A percentile compares a stretch with the other conserved stretches of the same genome.
These are phyloP conservation scores for Annulohypoxylon stygium DNA, from an alignment of 495 filamentous ascomycete genomes.

Conservation along the genomic window DNA sequence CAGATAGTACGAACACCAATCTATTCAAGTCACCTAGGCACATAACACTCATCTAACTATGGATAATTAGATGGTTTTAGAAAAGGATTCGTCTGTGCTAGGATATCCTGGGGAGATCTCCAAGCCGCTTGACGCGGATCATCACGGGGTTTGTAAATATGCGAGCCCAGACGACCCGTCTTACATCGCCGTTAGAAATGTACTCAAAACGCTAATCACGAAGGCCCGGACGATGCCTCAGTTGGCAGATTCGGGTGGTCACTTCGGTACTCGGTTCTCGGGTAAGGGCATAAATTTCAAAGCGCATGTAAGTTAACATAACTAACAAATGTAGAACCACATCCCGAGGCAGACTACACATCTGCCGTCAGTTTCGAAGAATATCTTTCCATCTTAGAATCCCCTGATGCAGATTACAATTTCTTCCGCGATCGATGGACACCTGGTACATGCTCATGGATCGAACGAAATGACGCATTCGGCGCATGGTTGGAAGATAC, in stretches of 20 bases:
- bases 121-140: constrained; percentile 60
- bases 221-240: neutral
- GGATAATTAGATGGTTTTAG: constrained; percentile 55
- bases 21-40: no score
- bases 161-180: constrained; percentile 55
- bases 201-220: constrained; percentile 45
- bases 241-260: neutral
- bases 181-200: constrained; percentile 58
- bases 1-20: neutral
- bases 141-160: constrained; percentile 65
- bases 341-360: neutral
- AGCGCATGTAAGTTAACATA: neutral
- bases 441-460: constrained; percentile 56
- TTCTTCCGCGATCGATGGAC: constrained; percentile 56
- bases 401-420: constrained; percentile 52
- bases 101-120: constrained; percentile 60
- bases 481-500: constrained; percentile 39
- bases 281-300: neutral
- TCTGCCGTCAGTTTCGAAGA: neutral
- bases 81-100: constrained; percentile 60
- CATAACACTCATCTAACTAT: neutral
- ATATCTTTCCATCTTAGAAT: constrained; percentile 35
- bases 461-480: constrained; percentile 45
- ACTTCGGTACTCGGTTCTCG: neutral
- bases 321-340: neutral